A percentile compares a stretch with the other conserved stretches of the same genome.
Conservation (phyloP, 1,284 basidiomycete species). For the Cystobasidium pallidum region DNA sequence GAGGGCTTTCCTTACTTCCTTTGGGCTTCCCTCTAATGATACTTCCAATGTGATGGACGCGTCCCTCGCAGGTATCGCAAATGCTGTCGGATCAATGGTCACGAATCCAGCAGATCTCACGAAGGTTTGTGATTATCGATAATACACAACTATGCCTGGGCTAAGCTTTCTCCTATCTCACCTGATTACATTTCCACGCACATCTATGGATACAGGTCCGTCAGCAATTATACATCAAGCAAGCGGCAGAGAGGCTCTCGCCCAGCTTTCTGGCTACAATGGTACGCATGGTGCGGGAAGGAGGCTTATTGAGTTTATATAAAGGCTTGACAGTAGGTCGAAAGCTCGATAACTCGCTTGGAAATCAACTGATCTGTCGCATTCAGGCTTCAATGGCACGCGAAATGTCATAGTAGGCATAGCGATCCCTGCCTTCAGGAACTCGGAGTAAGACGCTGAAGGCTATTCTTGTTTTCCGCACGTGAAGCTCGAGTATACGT, state of each 20-base stretch:
- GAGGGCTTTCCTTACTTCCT: neutral
- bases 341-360: neutral
- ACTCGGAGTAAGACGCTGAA: neutral
- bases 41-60: neutral
- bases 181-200: neutral
- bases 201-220: constrained; percentile 48
- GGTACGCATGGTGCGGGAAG: constrained; percentile 47
- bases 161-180: neutral
- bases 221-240: constrained; percentile 49
- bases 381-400: constrained; percentile 45
- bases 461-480: neutral
- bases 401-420: constrained; percentile 48
- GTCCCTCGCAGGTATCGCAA: constrained; percentile 26
- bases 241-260: constrained; percentile 29
- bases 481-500: constrained; percentile 47
- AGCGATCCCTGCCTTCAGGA: neutral
- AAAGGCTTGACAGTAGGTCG: constrained; percentile 50
- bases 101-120: constrained; percentile 45
- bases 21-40: too few species aligned
- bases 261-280: constrained; percentile 48
- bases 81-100: constrained; percentile 27
- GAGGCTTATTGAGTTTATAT: constrained; percentile 47
- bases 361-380: neutral
- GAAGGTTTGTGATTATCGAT: constrained; percentile 9
- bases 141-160: neutral